Percentiles rank a stretch among this genome's conserved stretches.
Conservation (phyloP, 371 early-diverging fungal species). For the Rhizomucor pusillus region DNA sequence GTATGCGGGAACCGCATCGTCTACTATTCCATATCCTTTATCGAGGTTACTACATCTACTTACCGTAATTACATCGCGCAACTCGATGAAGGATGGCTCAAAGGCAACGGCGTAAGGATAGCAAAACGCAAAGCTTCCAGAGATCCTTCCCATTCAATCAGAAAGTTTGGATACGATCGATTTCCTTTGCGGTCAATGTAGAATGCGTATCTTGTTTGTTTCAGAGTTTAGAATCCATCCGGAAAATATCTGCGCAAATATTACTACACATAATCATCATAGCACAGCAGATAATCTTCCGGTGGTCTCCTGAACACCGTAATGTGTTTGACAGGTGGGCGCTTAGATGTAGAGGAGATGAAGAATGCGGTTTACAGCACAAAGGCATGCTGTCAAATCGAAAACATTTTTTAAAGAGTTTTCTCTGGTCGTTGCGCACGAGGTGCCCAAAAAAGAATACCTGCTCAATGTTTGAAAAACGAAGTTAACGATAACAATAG, state of each 20-base stretch:
- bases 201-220: conserved; percentile 43
- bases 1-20: conserved; percentile 53
- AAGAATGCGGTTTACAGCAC: no score
- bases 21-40: no score
- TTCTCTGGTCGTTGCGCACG: no score
- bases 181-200: conserved; percentile 49
- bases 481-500: no score
- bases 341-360: no score
- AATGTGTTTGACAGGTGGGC: conserved; percentile 37
- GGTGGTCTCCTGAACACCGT: conserved; percentile 30
- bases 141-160: conserved; percentile 48
- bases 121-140: conserved; percentile 39
- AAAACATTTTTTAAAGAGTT: no score
- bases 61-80: conserved; percentile 41
- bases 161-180: conserved; percentile 31
- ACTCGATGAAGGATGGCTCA: conserved; percentile 42
- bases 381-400: no score
- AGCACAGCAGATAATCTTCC: conserved; percentile 43
- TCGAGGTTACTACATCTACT: no score
- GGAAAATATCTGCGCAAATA: neutral
- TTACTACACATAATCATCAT: conserved; percentile 31
- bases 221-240: no score
- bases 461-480: no score
- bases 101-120: conserved; percentile 48
- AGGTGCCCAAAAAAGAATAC: no score